These are phyloP conservation scores for Ogataea polymorpha DNA, from an alignment of 805 yeast species.

Conservation along the genomic window DNA sequence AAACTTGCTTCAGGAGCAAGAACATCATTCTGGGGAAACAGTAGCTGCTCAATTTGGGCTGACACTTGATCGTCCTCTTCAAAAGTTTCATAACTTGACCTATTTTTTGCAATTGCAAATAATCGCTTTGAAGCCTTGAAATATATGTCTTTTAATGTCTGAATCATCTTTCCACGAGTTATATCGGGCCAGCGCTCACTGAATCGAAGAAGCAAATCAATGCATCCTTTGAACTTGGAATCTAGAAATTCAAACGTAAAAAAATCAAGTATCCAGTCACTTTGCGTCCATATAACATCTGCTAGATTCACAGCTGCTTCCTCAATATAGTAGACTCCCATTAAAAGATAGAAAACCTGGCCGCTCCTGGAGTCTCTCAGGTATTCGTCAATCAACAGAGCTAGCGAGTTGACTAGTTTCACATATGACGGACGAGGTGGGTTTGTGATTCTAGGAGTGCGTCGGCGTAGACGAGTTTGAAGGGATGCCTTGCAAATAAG, in stretches of 20 bases:
- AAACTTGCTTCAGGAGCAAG: background rate
- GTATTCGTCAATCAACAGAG: conserved; percentile 14
- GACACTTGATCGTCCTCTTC: background rate
- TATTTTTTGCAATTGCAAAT: conserved; percentile 10
- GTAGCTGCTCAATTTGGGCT: background rate
- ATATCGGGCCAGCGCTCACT: conserved; percentile 18
- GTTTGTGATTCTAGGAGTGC: conserved; percentile 14
- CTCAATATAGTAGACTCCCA: conserved; percentile 16
- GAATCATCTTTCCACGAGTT: conserved; percentile 8
- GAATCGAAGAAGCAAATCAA: conserved; percentile 10
- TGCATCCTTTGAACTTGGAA: conserved; percentile 10
- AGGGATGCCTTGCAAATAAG: conserved; percentile 15
- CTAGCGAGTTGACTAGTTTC: conserved; percentile 11
- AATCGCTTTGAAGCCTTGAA: conserved; percentile 7
- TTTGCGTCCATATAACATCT: conserved; percentile 17
- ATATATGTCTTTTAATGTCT: conserved; percentile 1
- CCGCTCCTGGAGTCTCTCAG: conserved; percentile 13
- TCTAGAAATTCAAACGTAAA: conserved; percentile 12
- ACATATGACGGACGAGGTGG: conserved; percentile 13
- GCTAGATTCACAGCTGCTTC: conserved; percentile 13
- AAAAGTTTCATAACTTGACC: background rate
- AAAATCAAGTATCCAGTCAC: conserved; percentile 13
- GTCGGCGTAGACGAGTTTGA: conserved; percentile 13
- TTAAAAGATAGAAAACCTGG: conserved; percentile 13
- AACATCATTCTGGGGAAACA: background rate